A percentile compares a stretch with the other conserved stretches of the same genome.
These are phyloP conservation scores for Phytophthora sansomeana DNA, from an alignment of 352 stramenopile species.

Conservation along the genomic window DNA sequence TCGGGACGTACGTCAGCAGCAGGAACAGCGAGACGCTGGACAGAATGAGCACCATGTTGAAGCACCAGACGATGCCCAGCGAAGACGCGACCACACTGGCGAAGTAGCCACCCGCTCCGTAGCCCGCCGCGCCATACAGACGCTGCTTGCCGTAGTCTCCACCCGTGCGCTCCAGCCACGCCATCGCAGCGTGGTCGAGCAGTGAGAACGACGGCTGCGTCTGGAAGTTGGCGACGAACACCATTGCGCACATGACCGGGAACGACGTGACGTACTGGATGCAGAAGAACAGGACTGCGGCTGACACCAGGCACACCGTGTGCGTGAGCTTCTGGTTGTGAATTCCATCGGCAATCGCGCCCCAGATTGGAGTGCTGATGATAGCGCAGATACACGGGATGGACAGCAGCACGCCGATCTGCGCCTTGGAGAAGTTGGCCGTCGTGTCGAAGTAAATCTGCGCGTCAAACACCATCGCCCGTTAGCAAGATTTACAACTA, in stretches of 20 bases:
- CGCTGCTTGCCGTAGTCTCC: slow-evolving; percentile 63
- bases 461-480: neutral
- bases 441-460: slow-evolving; percentile 72
- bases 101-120: slow-evolving; percentile 50
- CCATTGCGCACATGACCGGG: slow-evolving; percentile 49
- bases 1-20: slow-evolving; percentile 46
- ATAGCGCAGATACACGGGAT: slow-evolving; percentile 59
- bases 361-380: slow-evolving; percentile 51
- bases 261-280: slow-evolving; percentile 56
- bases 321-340: slow-evolving; percentile 55
- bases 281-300: slow-evolving; percentile 53
- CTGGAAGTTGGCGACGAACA: slow-evolving; percentile 62
- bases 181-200: slow-evolving; percentile 51
- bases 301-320: slow-evolving; percentile 50
- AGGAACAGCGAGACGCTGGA: slow-evolving; percentile 46
- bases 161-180: slow-evolving; percentile 44
- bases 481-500: slow-evolving; percentile 5
- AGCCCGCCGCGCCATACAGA: slow-evolving; percentile 54
- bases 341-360: slow-evolving; percentile 48
- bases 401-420: slow-evolving; percentile 51
- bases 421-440: slow-evolving; percentile 61
- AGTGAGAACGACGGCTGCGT: slow-evolving; percentile 51
- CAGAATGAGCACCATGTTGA: slow-evolving; percentile 59
- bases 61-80: slow-evolving; percentile 50
- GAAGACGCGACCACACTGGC: slow-evolving; percentile 50